Evolutionary conservation across 2,329 filamentous ascomycete genomes (phyloP).

Genomic region (Diaporthe batatas): DNA sequence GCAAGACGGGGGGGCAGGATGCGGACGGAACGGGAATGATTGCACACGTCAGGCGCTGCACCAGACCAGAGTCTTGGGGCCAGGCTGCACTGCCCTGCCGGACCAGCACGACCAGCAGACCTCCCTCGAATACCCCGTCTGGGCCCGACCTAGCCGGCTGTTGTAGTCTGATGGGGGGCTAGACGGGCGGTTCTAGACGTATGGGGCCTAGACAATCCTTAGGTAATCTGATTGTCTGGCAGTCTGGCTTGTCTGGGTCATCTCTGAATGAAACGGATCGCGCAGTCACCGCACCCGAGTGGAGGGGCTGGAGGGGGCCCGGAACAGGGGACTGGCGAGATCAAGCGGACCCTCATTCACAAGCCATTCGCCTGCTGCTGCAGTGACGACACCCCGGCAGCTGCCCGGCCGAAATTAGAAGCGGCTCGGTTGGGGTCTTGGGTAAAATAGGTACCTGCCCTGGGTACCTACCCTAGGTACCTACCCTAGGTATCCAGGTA

Average conservation of each 20-base stretch:
- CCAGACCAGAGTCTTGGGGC: slow-evolving; percentile 7
- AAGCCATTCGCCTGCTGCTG: slow-evolving; percentile 29
- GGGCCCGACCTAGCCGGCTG: slow-evolving; percentile 13
- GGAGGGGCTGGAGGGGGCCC: slow-evolving; percentile 15
- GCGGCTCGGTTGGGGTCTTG: slow-evolving; percentile 33
- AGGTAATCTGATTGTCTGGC: slow-evolving; percentile 21
- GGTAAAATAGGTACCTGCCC: slow-evolving; percentile 27
- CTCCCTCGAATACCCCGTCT: slow-evolving; percentile 10
- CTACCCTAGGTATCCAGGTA: slow-evolving; percentile 16
- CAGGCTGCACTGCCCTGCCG: slow-evolving; percentile 13
- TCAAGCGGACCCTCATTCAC: slow-evolving; percentile 36
- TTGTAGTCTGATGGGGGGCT: neutral
- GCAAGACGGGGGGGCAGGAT: neutral
- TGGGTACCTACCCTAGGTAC: slow-evolving; percentile 1
- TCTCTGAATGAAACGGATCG: slow-evolving; percentile 13
- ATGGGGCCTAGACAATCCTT: slow-evolving; percentile 20
- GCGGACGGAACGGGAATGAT: slow-evolving; percentile 5
- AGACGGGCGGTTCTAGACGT: neutral
- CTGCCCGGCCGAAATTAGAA: slow-evolving; percentile 41
- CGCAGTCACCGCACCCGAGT: neutral
- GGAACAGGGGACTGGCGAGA: slow-evolving; percentile 14
- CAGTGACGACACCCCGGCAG: slow-evolving; percentile 40
- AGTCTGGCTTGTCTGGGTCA: too few species aligned
- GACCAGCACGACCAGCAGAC: neutral
- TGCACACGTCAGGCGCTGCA: slow-evolving; percentile 37